Base-by-base conservation (phyloP, 1,139 yeast genomes). In the Geotrichum cucujoidarum region DNA sequence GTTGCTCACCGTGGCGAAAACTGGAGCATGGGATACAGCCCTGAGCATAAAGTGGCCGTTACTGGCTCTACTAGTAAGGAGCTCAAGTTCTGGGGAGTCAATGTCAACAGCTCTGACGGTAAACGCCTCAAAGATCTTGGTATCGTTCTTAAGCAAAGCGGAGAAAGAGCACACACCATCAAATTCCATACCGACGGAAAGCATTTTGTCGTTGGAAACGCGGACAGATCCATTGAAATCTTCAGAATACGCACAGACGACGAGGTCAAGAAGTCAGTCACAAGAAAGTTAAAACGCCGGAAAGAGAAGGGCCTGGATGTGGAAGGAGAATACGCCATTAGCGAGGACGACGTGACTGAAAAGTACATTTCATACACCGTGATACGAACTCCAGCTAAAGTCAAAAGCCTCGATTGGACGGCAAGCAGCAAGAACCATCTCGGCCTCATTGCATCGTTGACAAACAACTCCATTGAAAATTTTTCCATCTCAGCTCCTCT, bases 1-100 rank as follows among this genome's bases (percentile, higher is more conserved):
- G 80, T 90, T 54, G 96, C 97, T 1, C 96, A 89, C 62, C 76
- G 87, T 14, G 89, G 89, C 54, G 97, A 92, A 66, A 87, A 96
- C 68, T 90, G 97, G 97, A 71, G 87, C 2, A 66, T 88, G 63
- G 86, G 80, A 1, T 64, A 52, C 24, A 41, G 46, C 30, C 53
- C 60, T 16, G 38, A 43, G 10, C 41, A 40, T 14, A 39, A 32
- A 60, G 58, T 30, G 62, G 74, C 58, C 51, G 68, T 89, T 16
- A 89, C 96, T 1, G 75, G 84, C 32, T 94, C 96, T 35, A 77
- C 80, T 57, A 89, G 84, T 54, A 83, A 85, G 55, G 95, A 89
- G 63, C 76, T 87, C 34, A 88, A 87, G 62, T 75, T 89, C 14
- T 92, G 98, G 97, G 67, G 70, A 29, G 61, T 89, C 20, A 79